Conservation (phyloP, 2,329 filamentous ascomycete genomes). For the Clonostachys byssicola region DNA sequence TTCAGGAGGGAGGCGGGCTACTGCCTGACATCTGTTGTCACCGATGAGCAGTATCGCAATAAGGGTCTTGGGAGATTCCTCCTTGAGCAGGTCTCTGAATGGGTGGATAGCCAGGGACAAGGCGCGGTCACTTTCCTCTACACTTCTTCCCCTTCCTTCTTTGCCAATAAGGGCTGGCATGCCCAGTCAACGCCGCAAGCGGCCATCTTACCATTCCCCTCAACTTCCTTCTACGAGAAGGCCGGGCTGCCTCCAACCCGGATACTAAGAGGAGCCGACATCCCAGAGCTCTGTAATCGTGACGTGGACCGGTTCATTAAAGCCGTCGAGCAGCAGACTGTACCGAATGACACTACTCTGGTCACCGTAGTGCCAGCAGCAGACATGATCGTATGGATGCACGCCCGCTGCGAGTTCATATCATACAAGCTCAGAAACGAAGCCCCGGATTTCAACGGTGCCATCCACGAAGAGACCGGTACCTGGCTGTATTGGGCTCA, state of each 20-base stretch:
- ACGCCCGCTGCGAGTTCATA: neutral
- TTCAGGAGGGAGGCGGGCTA: neutral
- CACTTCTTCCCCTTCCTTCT: neutral
- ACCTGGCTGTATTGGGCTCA: neutral
- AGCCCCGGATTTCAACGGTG: neutral
- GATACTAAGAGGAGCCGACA: neutral
- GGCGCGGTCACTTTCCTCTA: neutral
- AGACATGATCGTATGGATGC: neutral
- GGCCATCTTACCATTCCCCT: neutral
- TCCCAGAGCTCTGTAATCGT: neutral
- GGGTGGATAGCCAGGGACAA: neutral
- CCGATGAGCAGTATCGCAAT: neutral
- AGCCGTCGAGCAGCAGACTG: neutral
- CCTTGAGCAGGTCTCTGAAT: neutral
- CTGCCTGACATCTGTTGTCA: neutral
- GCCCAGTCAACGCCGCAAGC: neutral
- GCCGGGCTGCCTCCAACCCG: neutral
- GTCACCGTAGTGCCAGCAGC: neutral
- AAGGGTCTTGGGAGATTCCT: neutral
- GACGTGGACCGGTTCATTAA: neutral
- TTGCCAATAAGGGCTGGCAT: neutral
- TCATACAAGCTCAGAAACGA: neutral
- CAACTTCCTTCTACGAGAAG: neutral
- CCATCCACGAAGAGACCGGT: neutral
- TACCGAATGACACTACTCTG: neutral